Base-by-base conservation (phyloP, 345 rosid genomes). In the Hypericum androsaemum region DNA sequence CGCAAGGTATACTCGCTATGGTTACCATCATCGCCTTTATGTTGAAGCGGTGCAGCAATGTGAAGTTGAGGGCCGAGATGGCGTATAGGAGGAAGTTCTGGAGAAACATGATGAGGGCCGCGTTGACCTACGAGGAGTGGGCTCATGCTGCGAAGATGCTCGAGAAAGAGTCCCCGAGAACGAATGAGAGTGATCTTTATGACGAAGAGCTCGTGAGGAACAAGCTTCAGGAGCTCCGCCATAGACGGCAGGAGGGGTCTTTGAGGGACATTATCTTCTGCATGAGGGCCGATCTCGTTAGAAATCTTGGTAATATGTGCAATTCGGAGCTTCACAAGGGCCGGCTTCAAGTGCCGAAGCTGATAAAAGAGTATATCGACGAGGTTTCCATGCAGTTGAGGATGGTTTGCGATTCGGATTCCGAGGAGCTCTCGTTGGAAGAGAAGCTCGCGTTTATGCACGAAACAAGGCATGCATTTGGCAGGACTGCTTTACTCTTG, bases 241-340 rank as follows among this genome's bases (percentile, higher is more conserved):
- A 72, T 51, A 88, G 98, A 35, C 94, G 98, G 47, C 84, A 92
- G 51, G 95, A 83, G 51, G 83, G 94, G 3, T 88, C 88, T 9
- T 68, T 88, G 10, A 78, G 96, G 73, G 98, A 92, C 67, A 92
- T 92, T 2, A 83, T 81, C 65, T 92, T 92, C 58, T 88, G 78
- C 51, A 88, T 92, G 98, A 84, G 98, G 75, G 96, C 98, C 55
- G 96, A 92, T 76, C 80, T 92, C 0, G 71, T 85, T 1, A 80
- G 98, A 75, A 92, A 92, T 60, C 88, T 92, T 3, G 98, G 98
- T 45, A 92, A 92, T 53, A 92, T 92, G 95, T 92, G 98, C 56
- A 92, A 92, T 46, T 78, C 98, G 0, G 94, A 85, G 78, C 94
- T 92, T 70, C 98, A 92, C 71, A 88, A 88, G 79, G 98, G 94